These are phyloP conservation scores for Hortaea sp. DNA, from an alignment of 2,329 filamentous ascomycete genomes.

Conservation along the genomic window DNA sequence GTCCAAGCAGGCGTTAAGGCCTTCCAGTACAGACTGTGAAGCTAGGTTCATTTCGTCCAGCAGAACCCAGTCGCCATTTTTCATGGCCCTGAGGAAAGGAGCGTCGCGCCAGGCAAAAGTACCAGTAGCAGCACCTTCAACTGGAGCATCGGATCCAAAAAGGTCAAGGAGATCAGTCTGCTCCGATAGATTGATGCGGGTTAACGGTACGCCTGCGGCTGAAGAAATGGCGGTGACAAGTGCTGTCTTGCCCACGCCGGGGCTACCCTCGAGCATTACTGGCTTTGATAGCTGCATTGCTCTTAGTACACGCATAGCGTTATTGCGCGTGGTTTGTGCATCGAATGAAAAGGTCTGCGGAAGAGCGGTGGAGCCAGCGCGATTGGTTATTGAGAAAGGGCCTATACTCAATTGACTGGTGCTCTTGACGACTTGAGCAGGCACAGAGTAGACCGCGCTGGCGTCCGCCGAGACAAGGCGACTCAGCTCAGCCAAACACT, in stretches of 20 bases:
- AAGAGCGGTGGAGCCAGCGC: not conserved
- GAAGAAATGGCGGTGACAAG: conserved; percentile 76
- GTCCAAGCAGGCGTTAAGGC: conserved; percentile 90
- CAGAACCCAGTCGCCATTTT: conserved; percentile 90
- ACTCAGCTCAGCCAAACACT: conserved; percentile 64
- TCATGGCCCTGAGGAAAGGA: conserved; percentile 92
- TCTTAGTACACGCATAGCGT: conserved; percentile 81
- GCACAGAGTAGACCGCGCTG: conserved; percentile 52
- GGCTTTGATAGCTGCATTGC: conserved; percentile 84
- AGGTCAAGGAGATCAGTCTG: conserved; percentile 97
- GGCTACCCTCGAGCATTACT: conserved; percentile 88
- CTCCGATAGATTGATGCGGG: conserved; percentile 92
- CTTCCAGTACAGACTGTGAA: conserved; percentile 92
- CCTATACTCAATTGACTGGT: conserved; percentile 56
- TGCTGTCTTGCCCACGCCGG: conserved; percentile 97
- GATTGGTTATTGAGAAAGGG: conserved; percentile 55
- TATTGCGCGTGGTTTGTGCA: conserved; percentile 79
- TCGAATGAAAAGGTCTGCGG: conserved; percentile 66
- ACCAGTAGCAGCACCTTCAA: conserved; percentile 83
- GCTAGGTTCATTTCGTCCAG: conserved; percentile 98
- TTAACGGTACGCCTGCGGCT: conserved; percentile 70
- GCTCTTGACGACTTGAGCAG: conserved; percentile 48
- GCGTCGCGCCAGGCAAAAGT: conserved; percentile 94
- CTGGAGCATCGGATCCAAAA: conserved; percentile 90
- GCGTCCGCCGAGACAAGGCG: conserved; percentile 57